phyloP scores from a whole-genome alignment of 495 filamentous ascomycete species.

The Jackrogersella multiformis region DNA sequence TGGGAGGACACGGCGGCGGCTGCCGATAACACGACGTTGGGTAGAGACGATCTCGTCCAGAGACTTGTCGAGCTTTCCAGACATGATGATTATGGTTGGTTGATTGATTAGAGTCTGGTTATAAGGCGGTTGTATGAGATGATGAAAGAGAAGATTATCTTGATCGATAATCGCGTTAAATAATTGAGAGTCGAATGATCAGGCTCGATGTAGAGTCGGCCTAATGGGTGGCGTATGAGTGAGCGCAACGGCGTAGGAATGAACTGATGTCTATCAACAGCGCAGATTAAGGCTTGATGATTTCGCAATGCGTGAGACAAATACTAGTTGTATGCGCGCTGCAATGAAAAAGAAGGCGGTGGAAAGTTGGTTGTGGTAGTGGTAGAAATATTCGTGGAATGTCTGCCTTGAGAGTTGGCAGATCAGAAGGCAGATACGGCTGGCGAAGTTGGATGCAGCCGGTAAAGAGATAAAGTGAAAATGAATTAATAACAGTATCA shows the following conservation, averaged over 20 bases:
- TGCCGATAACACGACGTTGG: conserved; percentile 65
- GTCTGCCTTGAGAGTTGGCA: conserved; percentile 20
- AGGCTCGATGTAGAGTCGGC: conserved; percentile 21
- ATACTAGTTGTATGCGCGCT: conserved; percentile 6
- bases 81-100: conserved; percentile 67
- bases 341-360: not conserved
- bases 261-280: conserved; percentile 7
- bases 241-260: conserved; percentile 13
- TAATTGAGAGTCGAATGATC: conserved; percentile 35
- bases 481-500: conserved; percentile 17
- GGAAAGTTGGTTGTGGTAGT: conserved; percentile 9
- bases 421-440: conserved; percentile 41
- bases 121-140: conserved; percentile 21
- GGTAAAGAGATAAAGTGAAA: conserved; percentile 39
- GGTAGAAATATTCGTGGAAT: conserved; percentile 1
- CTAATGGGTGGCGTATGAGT: conserved; percentile 18
- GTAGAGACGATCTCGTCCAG: conserved; percentile 94
- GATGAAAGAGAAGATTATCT: conserved; percentile 28
- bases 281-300: conserved; percentile 3
- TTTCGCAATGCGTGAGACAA: not conserved
- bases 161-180: conserved; percentile 17
- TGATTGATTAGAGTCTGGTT: conserved; percentile 8
- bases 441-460: conserved; percentile 58
- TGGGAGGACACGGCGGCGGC: conserved; percentile 60
- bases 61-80: conserved; percentile 92